Base-by-base conservation (phyloP, 1,139 yeast genomes). In the Pichia kudriavzevii region DNA sequence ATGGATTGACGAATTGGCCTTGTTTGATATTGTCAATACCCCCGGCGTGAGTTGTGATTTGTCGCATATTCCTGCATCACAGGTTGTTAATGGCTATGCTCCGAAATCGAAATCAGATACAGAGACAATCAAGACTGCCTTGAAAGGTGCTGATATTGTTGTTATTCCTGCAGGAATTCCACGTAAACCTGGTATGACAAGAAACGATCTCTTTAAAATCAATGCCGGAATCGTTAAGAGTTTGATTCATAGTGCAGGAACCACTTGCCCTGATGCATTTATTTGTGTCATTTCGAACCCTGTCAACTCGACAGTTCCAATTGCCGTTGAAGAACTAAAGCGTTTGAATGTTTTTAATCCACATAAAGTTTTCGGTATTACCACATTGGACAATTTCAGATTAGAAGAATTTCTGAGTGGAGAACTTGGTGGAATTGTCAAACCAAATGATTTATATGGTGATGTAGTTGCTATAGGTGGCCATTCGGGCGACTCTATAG, bases 121-220 rank as follows among this genome's bases (percentile, higher is more conserved):
- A 11, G 53, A 57, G 13, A 40, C 45, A 4, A 30, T 53, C 14
- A 42, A 46, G 9, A 43, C 37, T n/a, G 80, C 85, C 1, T 63
- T 79, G 43, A 58, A 55, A 26, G 75, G 69, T 13, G 59, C 81
- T 3, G 72, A 76, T 41, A 59, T 79, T 42, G 84, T 78, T 19
- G 32, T 37, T 10, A 40, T 39, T 36, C 85, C 87, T n/a, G 87
- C 87, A n/a, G 88, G 87, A 36, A 78, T 79, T 12, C 85, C 87
- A 34, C 69, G 87, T 57, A 79, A 79, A 53, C 85, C 87, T 11
- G 87, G 87, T 15, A 79, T 79, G 85, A 75, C 85, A 20, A 67
- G 88, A 54, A 84, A 79, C 43, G 87, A 79, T 56, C 66, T 79
- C 49, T 79, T 79, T 61, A 77, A 75, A 53, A 76, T 78, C 55